These are phyloP conservation scores for Pyrus bretschneideri DNA, from an alignment of 306 rosid genomes.

Conservation along the genomic window DNA sequence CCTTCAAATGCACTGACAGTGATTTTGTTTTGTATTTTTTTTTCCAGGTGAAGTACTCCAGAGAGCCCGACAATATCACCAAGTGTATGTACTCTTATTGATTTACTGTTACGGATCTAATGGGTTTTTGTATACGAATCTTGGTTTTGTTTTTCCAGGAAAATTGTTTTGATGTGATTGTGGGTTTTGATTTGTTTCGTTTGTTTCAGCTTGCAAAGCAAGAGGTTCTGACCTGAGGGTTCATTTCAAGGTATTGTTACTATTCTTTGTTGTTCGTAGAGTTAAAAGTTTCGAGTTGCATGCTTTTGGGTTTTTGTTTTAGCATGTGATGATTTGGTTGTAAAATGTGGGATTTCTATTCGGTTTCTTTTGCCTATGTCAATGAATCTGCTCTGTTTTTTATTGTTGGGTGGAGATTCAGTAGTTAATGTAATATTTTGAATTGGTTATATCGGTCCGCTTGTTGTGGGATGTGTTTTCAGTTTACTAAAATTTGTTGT, in stretches of 20 bases:
- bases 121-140: background rate
- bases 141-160: background rate
- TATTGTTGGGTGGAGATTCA: background rate
- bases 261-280: background rate
- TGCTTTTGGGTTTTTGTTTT: background rate
- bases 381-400: background rate
- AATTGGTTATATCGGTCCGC: background rate
- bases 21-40: background rate
- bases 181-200: background rate
- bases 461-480: background rate
- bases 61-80: slow-evolving; percentile 83
- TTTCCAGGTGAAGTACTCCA: slow-evolving; percentile 87
- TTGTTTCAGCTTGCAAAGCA: slow-evolving; percentile 80
- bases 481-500: background rate
- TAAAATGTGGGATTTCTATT: background rate
- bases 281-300: background rate
- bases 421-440: background rate
- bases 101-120: background rate
- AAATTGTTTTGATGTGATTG: background rate
- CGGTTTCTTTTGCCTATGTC: too few relatives aligned
- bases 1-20: background rate
- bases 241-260: slow-evolving; percentile 73
- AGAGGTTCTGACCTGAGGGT: slow-evolving; percentile 88
- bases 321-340: background rate
- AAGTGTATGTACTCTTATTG: slow-evolving; percentile 41